These are phyloP conservation scores for Fraxinus anomala DNA, from an alignment of 257 asterid genomes.

Conservation along the genomic window DNA sequence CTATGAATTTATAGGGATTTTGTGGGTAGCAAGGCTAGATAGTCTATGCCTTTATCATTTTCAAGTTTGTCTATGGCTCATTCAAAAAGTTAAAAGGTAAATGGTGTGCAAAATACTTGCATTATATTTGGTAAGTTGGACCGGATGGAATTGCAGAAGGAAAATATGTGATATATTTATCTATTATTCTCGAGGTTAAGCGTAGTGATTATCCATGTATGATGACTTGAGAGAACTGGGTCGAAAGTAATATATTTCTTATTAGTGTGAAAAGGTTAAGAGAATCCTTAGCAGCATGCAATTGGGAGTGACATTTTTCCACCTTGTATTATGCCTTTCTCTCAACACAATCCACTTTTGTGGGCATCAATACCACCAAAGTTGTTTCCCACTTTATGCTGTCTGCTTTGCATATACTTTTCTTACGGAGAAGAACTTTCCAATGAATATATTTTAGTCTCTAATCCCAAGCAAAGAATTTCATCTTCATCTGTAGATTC, in stretches of 20 bases:
- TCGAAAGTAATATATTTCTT: not conserved
- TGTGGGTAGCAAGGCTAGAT: not conserved
- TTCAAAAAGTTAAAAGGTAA: not conserved
- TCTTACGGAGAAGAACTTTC: constrained; percentile 34
- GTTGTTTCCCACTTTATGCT: constrained; percentile 26
- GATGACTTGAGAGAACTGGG: not conserved
- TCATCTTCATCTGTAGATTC: not conserved
- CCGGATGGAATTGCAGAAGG: not conserved
- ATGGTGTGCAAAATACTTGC: not conserved
- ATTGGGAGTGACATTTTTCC: constrained; percentile 19
- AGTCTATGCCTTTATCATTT: not conserved
- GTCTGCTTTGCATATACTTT: constrained; percentile 35
- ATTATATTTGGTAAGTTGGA: not conserved
- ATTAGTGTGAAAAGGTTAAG: constrained; percentile 14
- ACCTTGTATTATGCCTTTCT: constrained; percentile 40
- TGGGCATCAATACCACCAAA: constrained; percentile 19
- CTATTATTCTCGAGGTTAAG: not conserved
- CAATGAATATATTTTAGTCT: constrained; percentile 21
- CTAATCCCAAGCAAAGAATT: constrained; percentile 50
- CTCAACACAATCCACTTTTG: constrained; percentile 35
- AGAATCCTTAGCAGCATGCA: constrained; percentile 23
- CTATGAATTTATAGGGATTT: constrained; percentile 28
- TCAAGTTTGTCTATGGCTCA: not conserved
- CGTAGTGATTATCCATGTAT: not conserved
- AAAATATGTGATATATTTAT: not conserved